These are phyloP conservation scores for Globisporangium mamillatum DNA, from an alignment of 352 stramenopile genomes.

Conservation along the genomic window DNA sequence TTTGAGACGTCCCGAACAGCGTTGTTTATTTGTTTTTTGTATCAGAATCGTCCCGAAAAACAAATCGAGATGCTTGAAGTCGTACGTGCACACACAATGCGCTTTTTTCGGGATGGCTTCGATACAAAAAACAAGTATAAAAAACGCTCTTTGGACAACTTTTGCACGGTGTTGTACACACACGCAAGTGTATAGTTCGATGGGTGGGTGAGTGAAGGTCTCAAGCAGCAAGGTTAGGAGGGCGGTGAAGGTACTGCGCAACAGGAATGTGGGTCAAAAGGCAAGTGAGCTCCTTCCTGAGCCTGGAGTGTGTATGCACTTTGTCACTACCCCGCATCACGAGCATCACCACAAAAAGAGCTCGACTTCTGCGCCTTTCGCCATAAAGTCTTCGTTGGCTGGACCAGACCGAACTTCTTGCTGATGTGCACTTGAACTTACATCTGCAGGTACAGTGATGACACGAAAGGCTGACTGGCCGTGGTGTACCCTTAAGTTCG, in stretches of 20 bases:
- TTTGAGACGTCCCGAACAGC: too few species aligned
- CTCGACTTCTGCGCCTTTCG: background rate
- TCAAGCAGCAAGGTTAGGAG: background rate
- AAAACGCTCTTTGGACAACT: background rate
- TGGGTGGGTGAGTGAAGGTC: background rate
- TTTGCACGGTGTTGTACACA: background rate
- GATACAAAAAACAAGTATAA: background rate
- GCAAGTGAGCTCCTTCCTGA: background rate
- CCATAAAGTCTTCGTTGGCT: background rate
- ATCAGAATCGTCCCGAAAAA: too few species aligned
- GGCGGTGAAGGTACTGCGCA: background rate
- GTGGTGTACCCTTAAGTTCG: background rate
- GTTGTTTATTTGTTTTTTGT: too few species aligned
- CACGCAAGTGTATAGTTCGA: background rate
- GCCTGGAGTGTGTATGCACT: background rate
- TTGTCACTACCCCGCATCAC: too few species aligned
- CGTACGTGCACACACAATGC: too few species aligned
- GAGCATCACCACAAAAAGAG: background rate
- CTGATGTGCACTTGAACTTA: background rate
- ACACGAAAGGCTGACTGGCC: background rate
- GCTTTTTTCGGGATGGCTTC: too few species aligned
- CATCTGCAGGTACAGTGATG: background rate
- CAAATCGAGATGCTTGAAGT: too few species aligned
- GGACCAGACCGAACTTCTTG: background rate
- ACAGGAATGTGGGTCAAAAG: background rate